Conservation (phyloP, 2,329 filamentous ascomycete species). For the Pseudogymnoascus destructans region DNA sequence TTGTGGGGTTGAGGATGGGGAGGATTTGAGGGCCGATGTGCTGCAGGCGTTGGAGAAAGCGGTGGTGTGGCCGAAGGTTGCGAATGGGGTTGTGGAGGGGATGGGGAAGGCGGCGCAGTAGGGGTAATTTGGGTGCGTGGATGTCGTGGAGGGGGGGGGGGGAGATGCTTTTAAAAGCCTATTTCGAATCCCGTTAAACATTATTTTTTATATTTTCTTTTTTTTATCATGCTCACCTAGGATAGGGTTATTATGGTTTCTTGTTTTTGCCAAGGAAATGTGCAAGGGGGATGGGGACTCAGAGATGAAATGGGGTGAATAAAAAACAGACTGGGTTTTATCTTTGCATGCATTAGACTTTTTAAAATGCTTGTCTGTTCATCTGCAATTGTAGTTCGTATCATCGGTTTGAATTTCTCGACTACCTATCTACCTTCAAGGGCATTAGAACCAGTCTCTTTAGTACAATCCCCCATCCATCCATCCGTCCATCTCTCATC, state of each 20-base stretch:
- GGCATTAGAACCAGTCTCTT: not conserved
- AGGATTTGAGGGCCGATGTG: constrained; percentile 72
- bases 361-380: not conserved
- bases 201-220: not conserved
- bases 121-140: not conserved
- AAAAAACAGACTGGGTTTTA: not conserved
- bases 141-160: not conserved
- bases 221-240: not conserved
- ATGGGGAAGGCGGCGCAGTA: no score
- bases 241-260: not conserved
- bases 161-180: not conserved
- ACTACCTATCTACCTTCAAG: not conserved
- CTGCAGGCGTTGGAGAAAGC: constrained; percentile 71
- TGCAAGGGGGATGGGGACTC: not conserved
- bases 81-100: constrained; percentile 17
- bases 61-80: constrained; percentile 32
- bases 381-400: not conserved
- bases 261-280: not conserved
- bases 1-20: constrained; percentile 84
- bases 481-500: no score
- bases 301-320: not conserved
- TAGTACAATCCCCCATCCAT: not conserved
- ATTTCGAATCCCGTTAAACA: not conserved
- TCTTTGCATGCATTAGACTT: no score
- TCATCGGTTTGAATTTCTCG: not conserved